Evolutionary conservation across 2,329 filamentous ascomycete species (phyloP).

Genomic region (Aspergillus brunneoviolaceus): DNA sequence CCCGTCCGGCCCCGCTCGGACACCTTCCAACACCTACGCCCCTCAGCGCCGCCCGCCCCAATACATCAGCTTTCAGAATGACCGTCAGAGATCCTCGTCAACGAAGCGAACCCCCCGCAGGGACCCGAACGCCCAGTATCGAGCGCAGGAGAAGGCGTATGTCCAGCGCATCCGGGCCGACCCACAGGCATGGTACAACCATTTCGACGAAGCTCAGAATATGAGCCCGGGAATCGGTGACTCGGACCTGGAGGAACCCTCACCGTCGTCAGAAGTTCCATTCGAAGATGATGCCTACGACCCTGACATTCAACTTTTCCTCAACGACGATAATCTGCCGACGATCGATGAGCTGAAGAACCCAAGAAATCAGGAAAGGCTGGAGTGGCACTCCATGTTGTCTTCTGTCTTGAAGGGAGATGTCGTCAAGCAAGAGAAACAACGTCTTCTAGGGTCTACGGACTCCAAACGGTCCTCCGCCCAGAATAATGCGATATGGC

Average conservation of each 20-base stretch:
- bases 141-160: constrained; percentile 91
- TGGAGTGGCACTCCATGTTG: constrained; percentile 98
- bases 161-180: constrained; percentile 87
- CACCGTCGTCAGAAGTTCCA: constrained; percentile 77
- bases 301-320: constrained; percentile 88
- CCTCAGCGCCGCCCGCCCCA: constrained; percentile 57
- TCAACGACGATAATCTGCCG: constrained; percentile 83
- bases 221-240: constrained; percentile 69
- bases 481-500: constrained; percentile 73
- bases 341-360: constrained; percentile 88
- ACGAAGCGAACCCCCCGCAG: constrained; percentile 54
- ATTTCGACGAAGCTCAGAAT: constrained; percentile 61
- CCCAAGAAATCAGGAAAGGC: constrained; percentile 78
- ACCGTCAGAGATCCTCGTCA: constrained; percentile 58
- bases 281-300: constrained; percentile 83
- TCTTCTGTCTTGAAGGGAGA: constrained; percentile 94
- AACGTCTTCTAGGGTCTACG: constrained; percentile 78
- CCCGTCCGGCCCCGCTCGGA: constrained; percentile 67
- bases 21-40: constrained; percentile 78
- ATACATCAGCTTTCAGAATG: constrained; percentile 47
- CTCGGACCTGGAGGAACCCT: constrained; percentile 87
- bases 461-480: constrained; percentile 72
- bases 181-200: constrained; percentile 68
- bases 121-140: constrained; percentile 71
- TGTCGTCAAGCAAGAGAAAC: constrained; percentile 97